These are phyloP conservation scores for Chlorociboria aeruginascens DNA, from an alignment of 495 filamentous ascomycete species.

Conservation along the genomic window DNA sequence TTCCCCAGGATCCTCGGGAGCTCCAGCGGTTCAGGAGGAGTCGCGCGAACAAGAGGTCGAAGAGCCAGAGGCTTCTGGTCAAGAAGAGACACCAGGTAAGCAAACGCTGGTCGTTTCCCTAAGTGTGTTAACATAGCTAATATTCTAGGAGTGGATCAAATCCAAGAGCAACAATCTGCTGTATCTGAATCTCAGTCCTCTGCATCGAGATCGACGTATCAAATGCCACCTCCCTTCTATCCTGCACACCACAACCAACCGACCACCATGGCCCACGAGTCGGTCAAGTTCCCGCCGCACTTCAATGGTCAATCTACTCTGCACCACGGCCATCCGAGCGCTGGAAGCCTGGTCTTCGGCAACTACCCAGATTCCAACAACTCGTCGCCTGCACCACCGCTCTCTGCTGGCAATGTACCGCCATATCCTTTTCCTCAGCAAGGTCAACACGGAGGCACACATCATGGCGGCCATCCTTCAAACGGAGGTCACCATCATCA, in stretches of 20 bases:
- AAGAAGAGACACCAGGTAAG: constrained; percentile 12
- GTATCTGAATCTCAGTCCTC: constrained; percentile 15
- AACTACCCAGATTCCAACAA: constrained; percentile 32
- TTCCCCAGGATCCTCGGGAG: neutral
- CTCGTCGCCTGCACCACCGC: constrained; percentile 33
- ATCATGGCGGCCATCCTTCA: constrained; percentile 9
- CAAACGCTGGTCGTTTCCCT: neutral
- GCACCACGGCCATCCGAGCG: constrained; percentile 23
- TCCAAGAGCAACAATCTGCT: constrained; percentile 3
- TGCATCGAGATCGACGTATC: constrained; percentile 14
- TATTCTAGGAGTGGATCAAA: neutral
- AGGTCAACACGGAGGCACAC: constrained; percentile 4
- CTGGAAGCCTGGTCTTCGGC: constrained; percentile 31
- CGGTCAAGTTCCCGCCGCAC: constrained; percentile 15
- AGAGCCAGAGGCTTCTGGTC: neutral
- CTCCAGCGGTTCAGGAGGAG: neutral
- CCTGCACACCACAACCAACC: constrained; percentile 21
- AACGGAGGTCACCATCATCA: constrained; percentile 14
- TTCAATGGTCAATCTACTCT: constrained; percentile 16
- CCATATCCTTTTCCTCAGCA: constrained; percentile 22
- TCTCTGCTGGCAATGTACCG: constrained; percentile 20
- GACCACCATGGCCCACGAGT: constrained; percentile 8
- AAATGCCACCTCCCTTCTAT: constrained; percentile 23
- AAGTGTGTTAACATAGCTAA: neutral
- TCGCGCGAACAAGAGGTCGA: neutral